Base-by-base conservation (phyloP, 495 filamentous ascomycete genomes). In the Penicillium antarcticum region DNA sequence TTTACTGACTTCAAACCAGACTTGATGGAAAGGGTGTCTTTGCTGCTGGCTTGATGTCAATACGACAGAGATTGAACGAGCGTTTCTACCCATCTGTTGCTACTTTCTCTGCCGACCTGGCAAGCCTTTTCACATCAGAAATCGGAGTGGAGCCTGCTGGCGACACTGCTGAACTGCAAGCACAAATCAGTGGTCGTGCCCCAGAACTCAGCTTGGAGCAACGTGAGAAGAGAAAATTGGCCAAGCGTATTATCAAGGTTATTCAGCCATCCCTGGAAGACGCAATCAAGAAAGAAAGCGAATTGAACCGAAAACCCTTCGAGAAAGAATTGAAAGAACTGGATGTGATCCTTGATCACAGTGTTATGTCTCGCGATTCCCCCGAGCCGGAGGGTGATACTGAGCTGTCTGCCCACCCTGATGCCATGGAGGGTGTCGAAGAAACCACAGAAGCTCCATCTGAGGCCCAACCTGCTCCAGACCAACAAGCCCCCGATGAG, bases 211-310 rank as follows among this genome's bases (percentile, higher is more conserved):
- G 75, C 48, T 66, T 83, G 32, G 80, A 86, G 53, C 78, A 84
- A 53, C 85, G 84, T 44, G 83, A 85, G 50, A 80, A 80, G 56
- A 80, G 82, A 56, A 84, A 79, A 60, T 71, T 89, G 23, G 92
- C 87, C 12, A 95, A 92, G 64, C 79, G 89, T 37, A 91, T 97
- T 43, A 77, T 96, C 51, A 90, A 88, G 66, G 80, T 83, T 3
- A 78, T 96, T 19, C 87, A 94, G 62, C 81, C 83, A 14, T 77
- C 82, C 34, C 72, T 96, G 6, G 89, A 95, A 65, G 81, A 85
- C 39, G 89, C 90, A 2, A 71, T 87, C 37, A 77, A 80, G 43
- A 88, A 87, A 33, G 92, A 97, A 66, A 83, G 86, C 35, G 90
- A 95, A 38, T 73, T 96, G 8, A 83, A 74, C 47, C 76, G 83